Base-by-base conservation (phyloP, 2,329 filamentous ascomycete genomes). In the Parasarocladium wereldwijsianum region DNA sequence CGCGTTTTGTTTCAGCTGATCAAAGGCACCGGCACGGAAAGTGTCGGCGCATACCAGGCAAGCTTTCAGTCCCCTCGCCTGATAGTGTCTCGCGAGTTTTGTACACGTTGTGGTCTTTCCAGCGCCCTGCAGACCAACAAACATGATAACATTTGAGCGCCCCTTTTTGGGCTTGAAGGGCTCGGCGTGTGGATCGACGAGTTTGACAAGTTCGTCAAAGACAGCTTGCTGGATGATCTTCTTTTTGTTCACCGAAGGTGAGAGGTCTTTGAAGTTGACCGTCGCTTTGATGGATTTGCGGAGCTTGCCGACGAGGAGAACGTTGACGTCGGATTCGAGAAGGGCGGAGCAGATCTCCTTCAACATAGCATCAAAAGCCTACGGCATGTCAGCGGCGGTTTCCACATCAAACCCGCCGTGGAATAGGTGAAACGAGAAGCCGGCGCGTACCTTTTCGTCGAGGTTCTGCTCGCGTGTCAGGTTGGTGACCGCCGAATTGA, bases 71-170 rank as follows among this genome's bases (percentile, higher is more conserved):
- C 90, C 90, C 38, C 90, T 67, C 8, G 82, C 84, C 53, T 93
- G 82, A 57, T 98, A 98, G 65, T 93, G 87, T 34, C 86, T 65
- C 12, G 90, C 90, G 38, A 98, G 66, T 58, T 98, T 98, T 23
- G 90, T 98, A 67, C 90, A 96, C 9, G 87, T 92, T 2, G 90
- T 98, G 15, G 90, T 98, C 58, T 98, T 98, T 54, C 90, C 90
- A 5, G 87, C 84, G 64, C 90, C 90, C 57, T 98, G 90, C 28
- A 98, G 66, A 59, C 90, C 90, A 38, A 98, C 90, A 52, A 98
- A 96, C 90, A 98, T 98, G 56, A 98, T 94, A 49, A 98, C 82
- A 54, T 94, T 98, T 38, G 79, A 66, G 52, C 85, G 90, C 40
- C 86, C 85, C 60, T 96, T 98, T 62, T 92, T 93, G 14, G 87